Evolutionary conservation across 306 rosid species (phyloP), one percentile per base, ranked within the genome.

Genomic region (Prunus salicina): DNA sequence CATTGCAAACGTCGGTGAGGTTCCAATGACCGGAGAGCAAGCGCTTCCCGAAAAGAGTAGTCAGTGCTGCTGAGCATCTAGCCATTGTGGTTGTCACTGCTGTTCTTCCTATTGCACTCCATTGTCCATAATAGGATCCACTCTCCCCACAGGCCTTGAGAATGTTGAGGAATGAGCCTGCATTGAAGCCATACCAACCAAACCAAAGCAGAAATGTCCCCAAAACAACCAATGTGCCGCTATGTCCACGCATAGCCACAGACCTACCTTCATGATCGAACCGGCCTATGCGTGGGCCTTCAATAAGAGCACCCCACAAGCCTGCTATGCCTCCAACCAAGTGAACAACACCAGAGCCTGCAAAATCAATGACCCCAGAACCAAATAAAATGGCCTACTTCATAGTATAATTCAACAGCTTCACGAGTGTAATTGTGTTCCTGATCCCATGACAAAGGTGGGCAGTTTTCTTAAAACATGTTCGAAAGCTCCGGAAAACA

Each of bases 381-480:
- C 85, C 87, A 58, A 89, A 89, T 27, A 72, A 5, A 50, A 71
- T 61, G 73, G 56, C 78, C 81, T 82, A 91, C 99, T 94, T 95
- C 97, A 61, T 92, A 89, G 85, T 88, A 92, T 60, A 95, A 60
- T 80, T 95, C 99, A 75, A 92, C 55, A 75, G 76, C 82, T 63
- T 95, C 86, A 1, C 87, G 90, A 55, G 77, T 88, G 78, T 92
- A 95, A 70, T 90, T 92, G 78, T 83, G 84, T 56, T 90, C 84
- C 74, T 79, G 77, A 71, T 95, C 99, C 99, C 97, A 95, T 14
- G 89, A 84, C 64, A 95, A 81, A 1, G 91, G 93, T 22, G 87
- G 93, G 73, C 78, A 49, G 68, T 81, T 82, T 72, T 90, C 99
- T 77, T 97, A 81, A 80, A 92, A 92, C 82, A 92, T 77, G 97